Evolutionary conservation across 129 eudicot genomes (phyloP).

Genomic region (Flaveria robusta): DNA sequence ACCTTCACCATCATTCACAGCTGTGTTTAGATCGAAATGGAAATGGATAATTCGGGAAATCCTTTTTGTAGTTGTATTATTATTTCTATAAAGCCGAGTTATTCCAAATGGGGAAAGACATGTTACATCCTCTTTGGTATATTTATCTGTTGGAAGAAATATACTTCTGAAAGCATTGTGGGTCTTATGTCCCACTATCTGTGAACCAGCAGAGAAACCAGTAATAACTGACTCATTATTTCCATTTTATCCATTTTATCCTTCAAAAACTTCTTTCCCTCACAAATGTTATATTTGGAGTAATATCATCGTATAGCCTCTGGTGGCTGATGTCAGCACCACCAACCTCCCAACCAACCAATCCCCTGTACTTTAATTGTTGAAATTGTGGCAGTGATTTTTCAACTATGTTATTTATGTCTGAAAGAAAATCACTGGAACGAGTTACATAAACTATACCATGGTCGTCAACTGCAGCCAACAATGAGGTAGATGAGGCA

Average conservation of each 20-base stretch:
- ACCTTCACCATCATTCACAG: constrained; percentile 49
- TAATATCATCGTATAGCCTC: constrained; percentile 44
- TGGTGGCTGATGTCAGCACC: constrained; percentile 79
- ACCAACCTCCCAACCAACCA: constrained; percentile 81
- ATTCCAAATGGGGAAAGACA: constrained; percentile 84
- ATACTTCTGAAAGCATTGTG: constrained; percentile 42
- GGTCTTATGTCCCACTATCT: constrained; percentile 32
- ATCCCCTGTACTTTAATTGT: constrained; percentile 48
- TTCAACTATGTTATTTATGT: constrained; percentile 38
- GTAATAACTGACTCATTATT: constrained; percentile 37
- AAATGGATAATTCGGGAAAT: constrained; percentile 55
- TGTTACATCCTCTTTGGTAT: constrained; percentile 49
- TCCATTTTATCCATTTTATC: constrained; percentile 29
- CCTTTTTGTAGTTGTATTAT: constrained; percentile 32
- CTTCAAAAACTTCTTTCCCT: constrained; percentile 27
- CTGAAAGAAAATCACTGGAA: constrained; percentile 49
- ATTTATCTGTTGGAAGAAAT: constrained; percentile 63
- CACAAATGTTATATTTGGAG: constrained; percentile 29
- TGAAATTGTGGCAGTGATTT: constrained; percentile 41
- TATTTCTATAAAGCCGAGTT: constrained; percentile 54
- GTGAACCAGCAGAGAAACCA: constrained; percentile 46
- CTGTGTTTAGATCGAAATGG: constrained; percentile 47
- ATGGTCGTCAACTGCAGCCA: constrained; percentile 71
- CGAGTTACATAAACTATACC: constrained; percentile 66
- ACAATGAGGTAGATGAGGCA: constrained; percentile 60